Evolutionary conservation across 768 basidiomycete species (phyloP).

Genomic region (Tulasnella sp.): DNA sequence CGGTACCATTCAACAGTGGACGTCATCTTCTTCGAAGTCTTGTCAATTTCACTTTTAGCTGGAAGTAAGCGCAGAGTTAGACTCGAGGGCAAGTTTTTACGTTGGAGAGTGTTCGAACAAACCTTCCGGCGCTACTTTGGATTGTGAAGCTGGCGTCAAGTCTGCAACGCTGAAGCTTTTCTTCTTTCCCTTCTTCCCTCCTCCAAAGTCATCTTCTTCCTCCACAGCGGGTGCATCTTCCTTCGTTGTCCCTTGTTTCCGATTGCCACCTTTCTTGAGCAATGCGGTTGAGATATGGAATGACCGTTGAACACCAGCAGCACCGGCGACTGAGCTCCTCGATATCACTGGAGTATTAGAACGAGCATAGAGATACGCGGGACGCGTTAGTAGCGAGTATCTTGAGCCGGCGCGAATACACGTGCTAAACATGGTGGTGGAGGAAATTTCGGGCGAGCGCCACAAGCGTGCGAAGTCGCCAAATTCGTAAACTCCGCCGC

Average conservation of each 20-base stretch:
- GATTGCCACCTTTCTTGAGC: neutral
- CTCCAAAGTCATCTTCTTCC: neutral
- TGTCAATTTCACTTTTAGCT: slow-evolving; percentile 47
- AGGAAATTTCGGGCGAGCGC: neutral
- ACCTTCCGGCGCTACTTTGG: slow-evolving; percentile 18
- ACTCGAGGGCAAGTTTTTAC: neutral
- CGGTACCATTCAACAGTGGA: slow-evolving; percentile 62
- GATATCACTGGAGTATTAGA: neutral
- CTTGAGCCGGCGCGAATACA: neutral
- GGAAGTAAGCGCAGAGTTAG: neutral
- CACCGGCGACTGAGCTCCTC: neutral
- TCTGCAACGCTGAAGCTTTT: slow-evolving; percentile 9
- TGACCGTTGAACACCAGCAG: neutral
- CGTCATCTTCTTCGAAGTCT: slow-evolving; percentile 48
- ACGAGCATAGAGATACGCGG: neutral
- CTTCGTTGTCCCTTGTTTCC: neutral
- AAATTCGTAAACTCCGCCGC: neutral
- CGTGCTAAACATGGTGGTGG: neutral
- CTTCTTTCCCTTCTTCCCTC: slow-evolving; percentile 5
- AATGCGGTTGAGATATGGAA: neutral
- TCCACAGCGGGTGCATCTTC: neutral
- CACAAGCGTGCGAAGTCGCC: neutral
- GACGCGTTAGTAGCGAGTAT: neutral
- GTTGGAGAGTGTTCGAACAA: neutral
- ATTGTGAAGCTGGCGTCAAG: slow-evolving; percentile 11